Evolutionary conservation across 768 basidiomycete species (phyloP).

Genomic region (Lanmaoa pseudosensibilis): DNA sequence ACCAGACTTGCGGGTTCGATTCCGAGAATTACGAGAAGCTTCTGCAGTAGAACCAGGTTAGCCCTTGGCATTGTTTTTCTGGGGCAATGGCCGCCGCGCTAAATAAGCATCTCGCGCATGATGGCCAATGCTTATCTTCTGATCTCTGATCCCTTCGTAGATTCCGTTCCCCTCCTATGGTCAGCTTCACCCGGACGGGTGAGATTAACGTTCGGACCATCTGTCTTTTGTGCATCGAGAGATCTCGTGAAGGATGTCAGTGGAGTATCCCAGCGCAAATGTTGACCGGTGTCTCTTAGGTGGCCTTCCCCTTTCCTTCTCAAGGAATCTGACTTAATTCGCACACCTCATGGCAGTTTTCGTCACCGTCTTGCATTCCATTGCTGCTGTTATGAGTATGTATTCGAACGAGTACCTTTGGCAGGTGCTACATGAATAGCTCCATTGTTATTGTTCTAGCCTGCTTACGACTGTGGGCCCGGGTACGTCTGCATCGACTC

Average conservation of each 20-base stretch:
- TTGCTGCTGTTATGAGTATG: slow-evolving; percentile 9
- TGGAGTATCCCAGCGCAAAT: background rate
- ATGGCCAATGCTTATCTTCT: background rate
- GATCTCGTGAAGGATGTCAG: background rate
- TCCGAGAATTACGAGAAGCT: background rate
- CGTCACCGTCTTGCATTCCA: slow-evolving; percentile 8
- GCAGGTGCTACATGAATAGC: background rate
- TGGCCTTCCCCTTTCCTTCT: background rate
- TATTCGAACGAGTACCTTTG: background rate
- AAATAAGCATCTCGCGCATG: background rate
- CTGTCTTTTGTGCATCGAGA: background rate
- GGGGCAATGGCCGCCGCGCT: background rate
- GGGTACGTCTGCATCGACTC: slow-evolving; percentile 5
- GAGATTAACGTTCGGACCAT: background rate
- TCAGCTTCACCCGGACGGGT: background rate
- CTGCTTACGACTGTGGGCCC: slow-evolving; percentile 7
- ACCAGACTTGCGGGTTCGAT: background rate
- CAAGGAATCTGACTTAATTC: background rate
- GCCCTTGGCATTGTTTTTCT: background rate
- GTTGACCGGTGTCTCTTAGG: slow-evolving; percentile 2
- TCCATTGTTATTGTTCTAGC: background rate
- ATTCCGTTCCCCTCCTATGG: no score
- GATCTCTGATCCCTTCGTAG: background rate
- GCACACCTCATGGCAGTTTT: background rate
- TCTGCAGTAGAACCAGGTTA: background rate